Base-by-base conservation (phyloP, 352 stramenopile genomes). In the Elongisporangium senticosum region DNA sequence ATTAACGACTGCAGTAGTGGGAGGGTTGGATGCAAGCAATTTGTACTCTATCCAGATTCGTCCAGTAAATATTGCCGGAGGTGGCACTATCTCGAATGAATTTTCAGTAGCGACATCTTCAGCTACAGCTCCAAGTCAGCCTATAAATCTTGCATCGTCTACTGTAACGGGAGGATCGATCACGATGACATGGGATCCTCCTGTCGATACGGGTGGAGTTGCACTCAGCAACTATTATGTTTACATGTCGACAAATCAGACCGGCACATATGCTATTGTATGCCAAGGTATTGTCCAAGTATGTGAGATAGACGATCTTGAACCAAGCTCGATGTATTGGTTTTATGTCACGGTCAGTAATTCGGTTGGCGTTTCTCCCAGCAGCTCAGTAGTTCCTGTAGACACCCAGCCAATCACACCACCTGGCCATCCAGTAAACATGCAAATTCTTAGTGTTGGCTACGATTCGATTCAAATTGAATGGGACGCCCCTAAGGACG, bases 31-130 rank as follows among this genome's bases (percentile, higher is more conserved):
- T 47, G 72, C 81, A 2, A 58, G 71, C 20, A 80, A 49, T 2
- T 28, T 87, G 17, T 90, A 90, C 59, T 59, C 62, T 7, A 70
- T 90, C 26, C 72, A 85, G 22, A 64, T 89, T 51, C 58, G 58
- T 2, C 63, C 78, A 6, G 50, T 67, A n/a, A 90, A 72, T 24
- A 61, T 40, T 15, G 65, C 62, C 17, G 64, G 71, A 2, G 62
- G 17, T 23, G 68, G 75, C 3, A 21, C 40, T 4, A 21, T 73
- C 0, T 87, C 79, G 0, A 37, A 49, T 15, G 37, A 28, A 0
- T 71, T 74, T 13, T 22, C 60, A 20, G 61, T 63, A 8, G 17
- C 53, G n/a, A 90, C 81, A 0, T 66, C 58, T 20, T 7, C 19
- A 7, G 24, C 72, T 6, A 84, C 78, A 0, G 52, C 54, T 10